Percentiles rank a stretch among this genome's conserved stretches.
Conservation (phyloP, 202 grass and related monocot genomes). For the Elaeis oleifera region DNA sequence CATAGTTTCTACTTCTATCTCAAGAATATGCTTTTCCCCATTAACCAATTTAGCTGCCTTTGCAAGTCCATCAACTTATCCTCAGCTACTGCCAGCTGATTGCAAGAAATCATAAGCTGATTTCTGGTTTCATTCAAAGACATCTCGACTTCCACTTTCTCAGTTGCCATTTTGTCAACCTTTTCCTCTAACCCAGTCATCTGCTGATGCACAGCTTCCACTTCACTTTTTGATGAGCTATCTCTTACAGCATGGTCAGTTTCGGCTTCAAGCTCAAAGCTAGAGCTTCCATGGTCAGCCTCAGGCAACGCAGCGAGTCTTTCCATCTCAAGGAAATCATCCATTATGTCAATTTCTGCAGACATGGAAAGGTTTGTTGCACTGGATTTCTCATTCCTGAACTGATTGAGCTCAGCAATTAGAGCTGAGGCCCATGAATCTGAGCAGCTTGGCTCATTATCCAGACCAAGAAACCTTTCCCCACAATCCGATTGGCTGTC, state of each 20-base stretch:
- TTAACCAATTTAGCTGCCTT: constrained; percentile 43
- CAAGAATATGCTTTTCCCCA: constrained; percentile 33
- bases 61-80: constrained; percentile 57
- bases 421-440: no score
- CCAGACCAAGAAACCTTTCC: no score
- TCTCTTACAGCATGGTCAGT: background rate
- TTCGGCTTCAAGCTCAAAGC: no score
- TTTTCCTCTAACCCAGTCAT: constrained; percentile 37
- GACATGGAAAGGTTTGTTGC: no score
- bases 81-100: constrained; percentile 39
- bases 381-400: no score
- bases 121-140: constrained; percentile 40
- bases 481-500: no score
- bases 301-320: no score
- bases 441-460: no score
- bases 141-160: constrained; percentile 51
- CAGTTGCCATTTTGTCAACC: constrained; percentile 44
- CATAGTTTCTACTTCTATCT: constrained; percentile 38
- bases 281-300: no score
- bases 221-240: constrained; percentile 18
- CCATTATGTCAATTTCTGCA: no score
- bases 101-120: constrained; percentile 43
- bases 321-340: no score
- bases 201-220: constrained; percentile 30
- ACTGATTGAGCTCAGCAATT: no score